These are phyloP conservation scores for Magnaporthales sp. DNA, from an alignment of 2,329 filamentous ascomycete genomes.

Conservation along the genomic window DNA sequence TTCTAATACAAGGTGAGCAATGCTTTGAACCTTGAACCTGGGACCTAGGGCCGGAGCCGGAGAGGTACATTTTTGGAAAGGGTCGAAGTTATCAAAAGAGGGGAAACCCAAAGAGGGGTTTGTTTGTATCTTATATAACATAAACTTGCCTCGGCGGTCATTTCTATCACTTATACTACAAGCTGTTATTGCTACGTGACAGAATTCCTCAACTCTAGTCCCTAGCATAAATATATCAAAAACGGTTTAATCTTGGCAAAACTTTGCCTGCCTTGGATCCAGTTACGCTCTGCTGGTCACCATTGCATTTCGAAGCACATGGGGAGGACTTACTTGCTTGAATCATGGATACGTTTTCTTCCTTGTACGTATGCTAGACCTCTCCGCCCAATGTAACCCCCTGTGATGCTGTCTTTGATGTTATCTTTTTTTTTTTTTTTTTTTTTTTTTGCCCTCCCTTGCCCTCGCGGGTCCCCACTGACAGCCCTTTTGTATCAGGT, in stretches of 20 bases:
- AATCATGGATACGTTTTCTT: neutral
- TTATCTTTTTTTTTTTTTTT: neutral
- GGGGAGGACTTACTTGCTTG: neutral
- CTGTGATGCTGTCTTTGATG: neutral
- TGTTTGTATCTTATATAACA: too few relatives aligned
- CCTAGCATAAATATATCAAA: neutral
- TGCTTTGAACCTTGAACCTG: neutral
- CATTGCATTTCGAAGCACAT: neutral
- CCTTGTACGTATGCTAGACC: neutral
- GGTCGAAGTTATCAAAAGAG: neutral
- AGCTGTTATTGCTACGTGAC: neutral
- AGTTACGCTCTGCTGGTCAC: too few relatives aligned
- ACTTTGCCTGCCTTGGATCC: too few relatives aligned
- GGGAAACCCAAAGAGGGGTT: neutral
- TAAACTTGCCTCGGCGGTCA: neutral
- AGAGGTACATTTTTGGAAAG: neutral
- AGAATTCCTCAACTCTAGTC: neutral
- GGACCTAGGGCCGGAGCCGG: neutral
- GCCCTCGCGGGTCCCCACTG: neutral
- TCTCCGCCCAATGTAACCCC: neutral
- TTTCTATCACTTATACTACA: neutral
- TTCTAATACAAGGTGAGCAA: neutral
- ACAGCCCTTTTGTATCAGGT: neutral
- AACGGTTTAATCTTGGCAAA: too few relatives aligned
- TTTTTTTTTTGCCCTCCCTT: neutral